These are phyloP conservation scores for Camelina hispida DNA, from an alignment of 345 rosid genomes.

Conservation along the genomic window DNA sequence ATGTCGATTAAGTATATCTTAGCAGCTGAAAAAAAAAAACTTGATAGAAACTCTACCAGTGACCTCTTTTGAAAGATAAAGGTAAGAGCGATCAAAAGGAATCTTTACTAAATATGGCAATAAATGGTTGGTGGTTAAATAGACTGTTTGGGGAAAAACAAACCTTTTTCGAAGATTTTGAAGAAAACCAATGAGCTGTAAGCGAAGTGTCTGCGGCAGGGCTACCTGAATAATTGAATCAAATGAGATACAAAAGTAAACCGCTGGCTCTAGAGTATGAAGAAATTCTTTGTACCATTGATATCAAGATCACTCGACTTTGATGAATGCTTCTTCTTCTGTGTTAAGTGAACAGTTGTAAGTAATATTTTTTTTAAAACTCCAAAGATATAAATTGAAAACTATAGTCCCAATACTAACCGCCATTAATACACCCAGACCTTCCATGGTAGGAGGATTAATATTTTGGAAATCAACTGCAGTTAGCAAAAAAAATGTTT, in stretches of 20 bases:
- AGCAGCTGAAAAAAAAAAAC: constrained; percentile 1
- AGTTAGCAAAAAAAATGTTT: background rate
- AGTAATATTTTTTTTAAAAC: constrained; percentile 5
- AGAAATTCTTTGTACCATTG: constrained; percentile 56
- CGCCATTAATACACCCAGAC: constrained; percentile 58
- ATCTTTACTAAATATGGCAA: constrained; percentile 4
- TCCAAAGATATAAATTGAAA: background rate
- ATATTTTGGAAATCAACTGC: constrained; percentile 69
- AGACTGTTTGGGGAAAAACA: constrained; percentile 20
- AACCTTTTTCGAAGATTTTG: constrained; percentile 87
- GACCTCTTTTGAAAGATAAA: constrained; percentile 4
- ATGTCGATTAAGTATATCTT: background rate
- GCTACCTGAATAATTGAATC: constrained; percentile 54
- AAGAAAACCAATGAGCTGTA: constrained; percentile 78
- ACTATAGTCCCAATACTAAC: constrained; percentile 47
- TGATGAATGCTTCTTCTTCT: constrained; percentile 67
- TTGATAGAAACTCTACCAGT: constrained; percentile 17
- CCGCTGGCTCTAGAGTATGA: background rate
- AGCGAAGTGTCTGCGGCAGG: constrained; percentile 53
- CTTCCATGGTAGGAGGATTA: constrained; percentile 78
- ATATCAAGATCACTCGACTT: constrained; percentile 53
- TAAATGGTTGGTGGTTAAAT: constrained; percentile 18
- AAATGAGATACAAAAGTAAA: constrained; percentile 32
- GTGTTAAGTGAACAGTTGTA: constrained; percentile 24
- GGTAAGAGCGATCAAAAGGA: constrained; percentile 5